Percentiles rank a stretch among this genome's conserved stretches.
phyloP scores from a whole-genome alignment of 2,329 filamentous ascomycete genomes.

The Hymenoscyphus albidus region DNA sequence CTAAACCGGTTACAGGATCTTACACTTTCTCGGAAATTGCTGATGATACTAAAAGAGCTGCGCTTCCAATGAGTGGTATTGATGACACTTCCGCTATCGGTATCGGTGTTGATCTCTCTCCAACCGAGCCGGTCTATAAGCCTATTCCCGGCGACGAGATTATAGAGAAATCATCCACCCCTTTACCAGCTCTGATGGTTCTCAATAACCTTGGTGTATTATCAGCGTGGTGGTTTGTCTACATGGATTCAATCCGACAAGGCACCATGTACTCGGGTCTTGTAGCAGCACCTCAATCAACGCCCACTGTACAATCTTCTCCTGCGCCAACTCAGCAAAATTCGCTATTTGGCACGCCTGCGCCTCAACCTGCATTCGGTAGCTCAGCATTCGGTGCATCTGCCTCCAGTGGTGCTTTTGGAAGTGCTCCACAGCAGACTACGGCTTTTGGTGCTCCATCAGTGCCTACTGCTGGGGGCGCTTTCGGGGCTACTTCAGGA shows the following conservation, averaged over 20 bases:
- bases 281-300: conserved; percentile 38
- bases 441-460: conserved; percentile 35
- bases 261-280: conserved; percentile 72
- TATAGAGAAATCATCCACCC: conserved; percentile 65
- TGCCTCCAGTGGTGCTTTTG: conserved; percentile 24
- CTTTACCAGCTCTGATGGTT: conserved; percentile 78
- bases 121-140: conserved; percentile 70
- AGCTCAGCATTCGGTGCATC: conserved; percentile 14
- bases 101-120: conserved; percentile 77
- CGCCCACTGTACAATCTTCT: conserved; percentile 17
- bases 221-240: conserved; percentile 86
- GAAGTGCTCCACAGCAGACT: background rate
- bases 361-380: conserved; percentile 36
- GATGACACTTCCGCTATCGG: conserved; percentile 77
- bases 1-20: conserved; percentile 58
- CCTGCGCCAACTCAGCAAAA: conserved; percentile 25
- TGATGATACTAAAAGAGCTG: conserved; percentile 71
- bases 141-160: conserved; percentile 78
- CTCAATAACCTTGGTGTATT: conserved; percentile 87
- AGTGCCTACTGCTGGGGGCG: conserved; percentile 38
- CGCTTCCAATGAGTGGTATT: conserved; percentile 66
- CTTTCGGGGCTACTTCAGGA: conserved; percentile 37
- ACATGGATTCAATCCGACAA: conserved; percentile 76
- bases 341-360: conserved; percentile 27
- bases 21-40: conserved; percentile 71